These are phyloP conservation scores for Tremella mesenterica DNA, from an alignment of 768 basidiomycete species.

Conservation along the genomic window DNA sequence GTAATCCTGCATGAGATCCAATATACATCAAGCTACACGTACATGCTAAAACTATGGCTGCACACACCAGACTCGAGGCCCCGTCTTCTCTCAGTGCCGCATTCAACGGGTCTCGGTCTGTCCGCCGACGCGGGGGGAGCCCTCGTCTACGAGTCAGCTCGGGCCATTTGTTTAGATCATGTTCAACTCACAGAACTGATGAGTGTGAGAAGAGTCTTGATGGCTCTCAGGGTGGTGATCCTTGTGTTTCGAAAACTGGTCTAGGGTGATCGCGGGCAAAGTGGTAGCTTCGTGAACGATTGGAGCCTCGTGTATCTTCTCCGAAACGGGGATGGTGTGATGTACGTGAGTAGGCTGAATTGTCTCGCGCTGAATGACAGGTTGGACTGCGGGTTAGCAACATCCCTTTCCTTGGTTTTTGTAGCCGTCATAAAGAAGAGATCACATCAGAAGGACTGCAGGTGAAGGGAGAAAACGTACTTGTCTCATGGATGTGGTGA, in stretches of 20 bases:
- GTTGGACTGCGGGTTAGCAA: constrained; percentile 25
- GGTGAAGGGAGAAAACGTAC: constrained; percentile 4
- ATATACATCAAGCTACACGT: too few species aligned
- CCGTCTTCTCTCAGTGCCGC: too few species aligned
- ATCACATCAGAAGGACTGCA: background rate
- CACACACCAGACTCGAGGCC: too few species aligned
- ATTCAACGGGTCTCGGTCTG: constrained; percentile 6
- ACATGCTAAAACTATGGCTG: too few species aligned
- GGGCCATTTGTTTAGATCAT: too few species aligned
- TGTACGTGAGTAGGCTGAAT: constrained; percentile 44
- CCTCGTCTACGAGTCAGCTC: too few species aligned
- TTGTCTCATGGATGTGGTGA: constrained; percentile 44
- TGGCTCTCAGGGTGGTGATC: constrained; percentile 27
- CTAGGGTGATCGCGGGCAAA: constrained; percentile 40
- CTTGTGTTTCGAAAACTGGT: constrained; percentile 40
- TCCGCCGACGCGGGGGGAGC: constrained; percentile 6
- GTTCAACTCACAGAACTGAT: too few species aligned
- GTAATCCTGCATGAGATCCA: too few species aligned
- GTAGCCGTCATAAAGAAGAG: too few species aligned
- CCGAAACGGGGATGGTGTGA: constrained; percentile 44
- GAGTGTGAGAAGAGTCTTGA: constrained; percentile 35
- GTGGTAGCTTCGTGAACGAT: constrained; percentile 45
- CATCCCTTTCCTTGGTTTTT: too few species aligned
- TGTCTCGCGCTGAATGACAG: constrained; percentile 46
- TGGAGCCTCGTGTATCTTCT: constrained; percentile 45